phyloP scores from a whole-genome alignment of 495 filamentous ascomycete genomes.

The Margaritispora aquatica region DNA sequence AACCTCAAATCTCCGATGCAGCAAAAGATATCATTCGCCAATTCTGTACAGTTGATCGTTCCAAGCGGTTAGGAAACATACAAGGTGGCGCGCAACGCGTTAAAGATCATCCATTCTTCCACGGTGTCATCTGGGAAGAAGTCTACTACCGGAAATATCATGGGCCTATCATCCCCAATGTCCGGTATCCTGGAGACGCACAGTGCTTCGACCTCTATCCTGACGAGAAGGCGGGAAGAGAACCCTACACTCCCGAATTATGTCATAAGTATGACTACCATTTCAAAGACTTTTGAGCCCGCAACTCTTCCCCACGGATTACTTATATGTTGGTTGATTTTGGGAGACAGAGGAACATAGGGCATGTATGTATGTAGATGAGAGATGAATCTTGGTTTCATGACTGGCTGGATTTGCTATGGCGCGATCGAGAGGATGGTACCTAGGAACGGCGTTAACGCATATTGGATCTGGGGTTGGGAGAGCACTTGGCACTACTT shows the following conservation, averaged over 20 bases:
- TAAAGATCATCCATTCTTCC: conserved; percentile 84
- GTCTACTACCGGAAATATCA: conserved; percentile 61
- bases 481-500: background rate
- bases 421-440: background rate
- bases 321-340: no score
- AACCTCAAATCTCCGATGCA: conserved; percentile 57
- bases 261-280: conserved; percentile 65
- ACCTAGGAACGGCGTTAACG: background rate
- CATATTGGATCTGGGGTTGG: background rate
- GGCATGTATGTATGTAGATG: no score
- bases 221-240: conserved; percentile 44
- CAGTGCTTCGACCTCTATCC: conserved; percentile 88
- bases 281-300: conserved; percentile 82
- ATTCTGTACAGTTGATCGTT: conserved; percentile 85
- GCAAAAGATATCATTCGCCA: conserved; percentile 79
- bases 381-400: background rate
- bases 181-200: conserved; percentile 75
- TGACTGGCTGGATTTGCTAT: background rate
- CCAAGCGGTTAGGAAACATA: conserved; percentile 83
- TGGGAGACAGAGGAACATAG: no score
- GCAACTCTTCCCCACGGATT: no score
- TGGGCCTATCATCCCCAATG: conserved; percentile 81
- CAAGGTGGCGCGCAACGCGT: conserved; percentile 75
- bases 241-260: conserved; percentile 69
- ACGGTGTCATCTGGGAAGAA: conserved; percentile 77